Conservation (phyloP, 2,329 filamentous ascomycete genomes). For the Fusarium pseudocircinatum region DNA sequence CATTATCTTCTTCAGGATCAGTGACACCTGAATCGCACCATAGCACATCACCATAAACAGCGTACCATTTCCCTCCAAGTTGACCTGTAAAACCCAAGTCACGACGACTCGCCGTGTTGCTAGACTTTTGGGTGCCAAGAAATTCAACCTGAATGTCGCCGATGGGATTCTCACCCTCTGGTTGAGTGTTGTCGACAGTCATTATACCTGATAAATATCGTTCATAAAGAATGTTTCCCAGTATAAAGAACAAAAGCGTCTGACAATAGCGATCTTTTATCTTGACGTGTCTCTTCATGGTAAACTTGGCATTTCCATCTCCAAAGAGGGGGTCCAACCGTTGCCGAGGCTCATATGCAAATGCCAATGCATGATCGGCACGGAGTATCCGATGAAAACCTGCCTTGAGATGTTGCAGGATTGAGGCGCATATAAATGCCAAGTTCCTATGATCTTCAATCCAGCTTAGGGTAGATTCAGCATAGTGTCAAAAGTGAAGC, state of each 20-base stretch:
- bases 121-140: slow-evolving; percentile 50
- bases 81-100: slow-evolving; percentile 52
- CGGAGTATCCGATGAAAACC: neutral
- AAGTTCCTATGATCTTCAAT: neutral
- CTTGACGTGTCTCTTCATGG: neutral
- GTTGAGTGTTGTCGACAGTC: slow-evolving; percentile 50
- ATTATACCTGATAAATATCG: neutral
- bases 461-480: neutral
- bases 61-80: slow-evolving; percentile 51
- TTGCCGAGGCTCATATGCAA: slow-evolving; percentile 28
- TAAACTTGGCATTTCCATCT: neutral
- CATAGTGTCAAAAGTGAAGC: neutral
- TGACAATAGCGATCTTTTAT: neutral
- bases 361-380: slow-evolving; percentile 6
- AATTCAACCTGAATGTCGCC: slow-evolving; percentile 38
- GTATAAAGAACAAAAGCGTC: fast-evolving
- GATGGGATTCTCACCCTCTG: slow-evolving; percentile 50
- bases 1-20: slow-evolving; percentile 42
- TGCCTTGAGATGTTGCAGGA: neutral
- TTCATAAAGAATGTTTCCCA: fast-evolving
- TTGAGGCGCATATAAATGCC: neutral
- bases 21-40: slow-evolving; percentile 50
- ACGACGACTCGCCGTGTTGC: slow-evolving; percentile 51
- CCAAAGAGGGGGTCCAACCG: neutral
- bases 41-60: slow-evolving; percentile 47